Evolutionary conservation across 2,329 filamentous ascomycete genomes (phyloP), one percentile per base, ranked within the genome.

Genomic region (Catunica adiposa): DNA sequence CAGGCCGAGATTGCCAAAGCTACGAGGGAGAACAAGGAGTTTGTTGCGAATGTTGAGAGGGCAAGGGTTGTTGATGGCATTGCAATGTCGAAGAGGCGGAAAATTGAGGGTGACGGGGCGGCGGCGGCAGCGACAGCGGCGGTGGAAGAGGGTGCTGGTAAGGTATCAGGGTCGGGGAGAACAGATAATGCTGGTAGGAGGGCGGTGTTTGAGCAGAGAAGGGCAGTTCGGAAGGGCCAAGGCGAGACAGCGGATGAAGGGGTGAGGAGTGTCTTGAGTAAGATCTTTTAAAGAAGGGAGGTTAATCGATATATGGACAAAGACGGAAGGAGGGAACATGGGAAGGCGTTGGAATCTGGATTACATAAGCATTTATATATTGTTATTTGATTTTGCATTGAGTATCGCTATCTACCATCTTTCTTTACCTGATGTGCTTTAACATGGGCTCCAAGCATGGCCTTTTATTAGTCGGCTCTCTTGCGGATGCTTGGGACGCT

Each of bases 31-130:
- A 89, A 90, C 67, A 86, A 84, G 74, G 78, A 81, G 61, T 92
- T 90, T 66, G 77, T 89, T 58, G 74, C 79, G 62, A 89, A 90
- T 65, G 76, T 92, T 57, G 86, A 92, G 73, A 79, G 74, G 64
- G 83, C 80, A 53, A 90, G 89, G 78, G 84, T 88, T 75, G 66
- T 87, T 61, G 81, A 86, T 53, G 81, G 81, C 8, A 89, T 89
- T 68, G 79, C 82, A 64, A 73, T 81, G 65, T 74, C 70, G 62
- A 73, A 73, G 54, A 72, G 64, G 66, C 66, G 61, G 59, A 68
- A 67, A 63, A 71, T 70, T 67, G 67, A 59, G 63, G 65, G 58
- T 68, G 63, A 61, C 9, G 65, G 60, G 6, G 62, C 59, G 11
- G 64, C 51, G 9, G 64, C 52, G 26, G 59, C 55, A 31, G 58